Conservation (phyloP, 2,329 filamentous ascomycete species). For the Penicillium sp. region DNA sequence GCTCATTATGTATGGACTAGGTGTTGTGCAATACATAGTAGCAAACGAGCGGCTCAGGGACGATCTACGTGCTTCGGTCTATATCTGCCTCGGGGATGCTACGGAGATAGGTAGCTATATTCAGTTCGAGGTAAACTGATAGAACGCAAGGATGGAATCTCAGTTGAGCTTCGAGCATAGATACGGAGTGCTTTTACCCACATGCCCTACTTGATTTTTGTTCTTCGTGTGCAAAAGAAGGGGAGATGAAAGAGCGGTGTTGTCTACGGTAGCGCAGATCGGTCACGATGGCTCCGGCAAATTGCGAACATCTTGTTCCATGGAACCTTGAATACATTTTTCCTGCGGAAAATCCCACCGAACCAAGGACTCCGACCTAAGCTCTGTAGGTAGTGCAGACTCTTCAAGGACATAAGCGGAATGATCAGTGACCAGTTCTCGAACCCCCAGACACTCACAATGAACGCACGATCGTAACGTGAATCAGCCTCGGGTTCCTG, state of each 20-base stretch:
- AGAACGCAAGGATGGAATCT: too few species aligned
- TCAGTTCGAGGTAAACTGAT: too few species aligned
- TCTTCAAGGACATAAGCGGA: not conserved
- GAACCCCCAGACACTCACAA: conserved; percentile 7
- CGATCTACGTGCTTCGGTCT: too few species aligned
- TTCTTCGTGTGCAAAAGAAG: not conserved
- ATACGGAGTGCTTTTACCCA: too few species aligned
- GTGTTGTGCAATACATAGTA: too few species aligned
- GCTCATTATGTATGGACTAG: too few species aligned
- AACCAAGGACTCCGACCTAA: not conserved
- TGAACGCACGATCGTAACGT: conserved; percentile 11
- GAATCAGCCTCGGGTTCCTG: conserved; percentile 5
- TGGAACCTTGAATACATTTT: not conserved
- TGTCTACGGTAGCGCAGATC: not conserved
- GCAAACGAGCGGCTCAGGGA: too few species aligned
- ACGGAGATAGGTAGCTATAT: too few species aligned
- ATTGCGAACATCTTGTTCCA: not conserved
- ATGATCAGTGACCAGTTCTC: conserved; percentile 12
- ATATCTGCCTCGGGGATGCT: too few species aligned
- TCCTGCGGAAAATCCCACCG: not conserved
- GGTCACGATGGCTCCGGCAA: not conserved
- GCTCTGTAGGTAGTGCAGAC: too few species aligned
- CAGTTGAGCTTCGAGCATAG: too few species aligned
- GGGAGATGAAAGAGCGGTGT: not conserved
- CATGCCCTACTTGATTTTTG: not conserved